Percentiles rank a stretch among this genome's conserved stretches.
Evolutionary conservation across 768 basidiomycete genomes (phyloP).

Genomic region (Tylopilus subfusipes): DNA sequence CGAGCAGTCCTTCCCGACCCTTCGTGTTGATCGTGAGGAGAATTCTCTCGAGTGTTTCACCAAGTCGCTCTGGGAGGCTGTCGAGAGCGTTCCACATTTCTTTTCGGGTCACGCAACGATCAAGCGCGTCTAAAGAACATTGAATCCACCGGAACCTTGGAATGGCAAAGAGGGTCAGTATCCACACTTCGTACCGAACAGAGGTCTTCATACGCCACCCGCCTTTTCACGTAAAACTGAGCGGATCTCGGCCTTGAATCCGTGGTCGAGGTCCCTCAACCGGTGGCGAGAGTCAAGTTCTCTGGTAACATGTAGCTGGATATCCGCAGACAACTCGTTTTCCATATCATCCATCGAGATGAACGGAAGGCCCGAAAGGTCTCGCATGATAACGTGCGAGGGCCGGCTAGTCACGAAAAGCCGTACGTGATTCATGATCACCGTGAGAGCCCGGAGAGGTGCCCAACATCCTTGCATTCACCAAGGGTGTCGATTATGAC

Average conservation of each 20-base stretch:
- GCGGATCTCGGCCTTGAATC: neutral
- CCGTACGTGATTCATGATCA: neutral
- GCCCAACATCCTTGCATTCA: neutral
- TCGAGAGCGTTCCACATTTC: neutral
- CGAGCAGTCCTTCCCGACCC: neutral
- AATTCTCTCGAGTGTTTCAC: neutral
- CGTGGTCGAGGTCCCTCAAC: neutral
- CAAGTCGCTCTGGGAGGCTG: neutral
- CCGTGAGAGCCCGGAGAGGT: neutral
- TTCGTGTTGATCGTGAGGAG: neutral
- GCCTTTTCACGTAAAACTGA: neutral
- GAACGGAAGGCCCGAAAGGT: neutral
- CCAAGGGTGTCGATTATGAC: slow-evolving; percentile 4
- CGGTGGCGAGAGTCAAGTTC: neutral
- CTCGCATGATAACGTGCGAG: neutral
- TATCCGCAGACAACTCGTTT: neutral
- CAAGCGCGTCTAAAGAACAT: slow-evolving; percentile 1
- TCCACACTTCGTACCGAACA: neutral
- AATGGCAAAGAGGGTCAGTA: neutral
- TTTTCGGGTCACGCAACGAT: neutral
- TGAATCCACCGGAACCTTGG: slow-evolving; percentile 3
- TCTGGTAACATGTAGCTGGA: neutral
- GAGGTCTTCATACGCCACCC: neutral
- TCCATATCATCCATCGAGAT: neutral
- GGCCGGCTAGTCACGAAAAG: slow-evolving; percentile 1